A percentile compares a stretch with the other conserved stretches of the same genome.
Evolutionary conservation across 805 yeast species (phyloP).

Genomic region (Nakazawaea laoshanensis): DNA sequence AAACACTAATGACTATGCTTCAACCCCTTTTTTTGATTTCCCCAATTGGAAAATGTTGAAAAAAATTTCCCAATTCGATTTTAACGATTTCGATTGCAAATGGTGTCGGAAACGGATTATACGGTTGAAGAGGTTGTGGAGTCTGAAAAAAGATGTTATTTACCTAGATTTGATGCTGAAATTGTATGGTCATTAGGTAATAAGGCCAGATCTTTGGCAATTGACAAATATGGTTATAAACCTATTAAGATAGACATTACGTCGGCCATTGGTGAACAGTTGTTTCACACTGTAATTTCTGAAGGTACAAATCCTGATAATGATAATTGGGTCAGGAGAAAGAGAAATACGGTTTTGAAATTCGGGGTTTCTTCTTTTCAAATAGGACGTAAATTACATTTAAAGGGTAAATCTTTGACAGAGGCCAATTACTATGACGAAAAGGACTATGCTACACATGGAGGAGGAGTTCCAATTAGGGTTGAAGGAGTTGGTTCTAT

Average conservation of each 20-base stretch:
- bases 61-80: neutral
- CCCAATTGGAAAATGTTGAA: neutral
- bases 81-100: neutral
- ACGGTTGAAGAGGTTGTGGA: neutral
- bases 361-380: constrained; percentile 38
- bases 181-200: constrained; percentile 39
- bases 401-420: constrained; percentile 27
- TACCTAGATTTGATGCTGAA: constrained; percentile 19
- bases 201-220: constrained; percentile 28
- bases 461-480: constrained; percentile 48
- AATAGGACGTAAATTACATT: constrained; percentile 34
- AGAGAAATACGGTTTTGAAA: constrained; percentile 37
- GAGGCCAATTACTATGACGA: constrained; percentile 30
- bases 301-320: constrained; percentile 37
- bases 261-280: constrained; percentile 32
- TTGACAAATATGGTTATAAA: constrained; percentile 17
- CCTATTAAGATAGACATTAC: constrained; percentile 39
- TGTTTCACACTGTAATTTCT: constrained; percentile 32
- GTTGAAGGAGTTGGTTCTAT: constrained; percentile 19
- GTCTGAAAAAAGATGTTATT: neutral
- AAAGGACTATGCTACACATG: constrained; percentile 41
- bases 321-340: constrained; percentile 44
- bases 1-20: constrained; percentile 13
- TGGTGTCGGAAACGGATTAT: neutral
- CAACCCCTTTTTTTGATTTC: neutral